phyloP scores from a whole-genome alignment of 2,329 filamentous ascomycete species.

The Fusarium succisae region DNA sequence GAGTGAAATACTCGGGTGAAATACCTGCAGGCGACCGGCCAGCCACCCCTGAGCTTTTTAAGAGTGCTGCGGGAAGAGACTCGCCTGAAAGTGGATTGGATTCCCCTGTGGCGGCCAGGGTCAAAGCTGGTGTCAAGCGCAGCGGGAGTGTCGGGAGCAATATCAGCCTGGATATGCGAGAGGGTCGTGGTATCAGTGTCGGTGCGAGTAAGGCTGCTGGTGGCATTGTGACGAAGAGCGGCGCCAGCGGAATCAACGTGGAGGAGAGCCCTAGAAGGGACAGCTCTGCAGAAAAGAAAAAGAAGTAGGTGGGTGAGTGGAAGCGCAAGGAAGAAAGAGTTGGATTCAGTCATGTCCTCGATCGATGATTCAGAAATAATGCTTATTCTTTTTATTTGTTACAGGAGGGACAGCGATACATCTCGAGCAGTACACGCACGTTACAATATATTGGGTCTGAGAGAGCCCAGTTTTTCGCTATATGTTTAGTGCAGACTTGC shows the following conservation, averaged over 20 bases:
- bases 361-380: neutral
- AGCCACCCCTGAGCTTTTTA: conserved; percentile 21
- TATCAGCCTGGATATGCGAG: conserved; percentile 53
- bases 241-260: conserved; percentile 30
- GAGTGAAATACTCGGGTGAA: conserved; percentile 24
- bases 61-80: conserved; percentile 12
- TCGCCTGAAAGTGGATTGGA: conserved; percentile 30
- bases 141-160: conserved; percentile 47
- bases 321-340: neutral
- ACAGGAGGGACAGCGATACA: neutral
- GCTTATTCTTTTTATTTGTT: conserved; percentile 8
- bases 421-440: neutral
- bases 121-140: conserved; percentile 27
- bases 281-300: conserved; percentile 33
- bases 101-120: conserved; percentile 27
- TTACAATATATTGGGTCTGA: neutral
- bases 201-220: conserved; percentile 49
- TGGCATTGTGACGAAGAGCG: conserved; percentile 48
- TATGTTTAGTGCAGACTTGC: neutral
- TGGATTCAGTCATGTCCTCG: neutral
- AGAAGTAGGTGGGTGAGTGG: conserved; percentile 9
- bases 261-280: conserved; percentile 21
- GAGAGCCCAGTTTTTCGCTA: conserved; percentile 3
- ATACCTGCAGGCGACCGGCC: conserved; percentile 19
- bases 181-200: conserved; percentile 53